Conservation (phyloP, 2,329 filamentous ascomycete genomes). For the Phyllosticta citribraziliensis region DNA sequence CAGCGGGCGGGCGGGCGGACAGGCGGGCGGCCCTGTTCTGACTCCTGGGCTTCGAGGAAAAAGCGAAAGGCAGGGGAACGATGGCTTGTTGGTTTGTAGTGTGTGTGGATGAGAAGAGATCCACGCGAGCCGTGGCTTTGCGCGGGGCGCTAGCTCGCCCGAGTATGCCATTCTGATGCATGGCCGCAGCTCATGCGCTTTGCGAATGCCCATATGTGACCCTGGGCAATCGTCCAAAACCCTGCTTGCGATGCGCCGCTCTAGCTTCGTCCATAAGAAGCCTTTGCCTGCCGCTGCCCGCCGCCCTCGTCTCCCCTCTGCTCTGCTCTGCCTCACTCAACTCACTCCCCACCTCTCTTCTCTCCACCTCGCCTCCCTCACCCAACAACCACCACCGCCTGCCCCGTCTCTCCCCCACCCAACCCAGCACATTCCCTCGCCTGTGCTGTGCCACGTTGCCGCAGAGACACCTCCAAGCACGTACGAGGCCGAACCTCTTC, state of each 20-base stretch:
- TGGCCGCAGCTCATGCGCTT: conserved; percentile 1
- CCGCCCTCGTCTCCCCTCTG: background rate
- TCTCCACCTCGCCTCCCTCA: background rate
- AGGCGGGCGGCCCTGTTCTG: background rate
- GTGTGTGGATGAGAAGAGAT: background rate
- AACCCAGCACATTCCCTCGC: background rate
- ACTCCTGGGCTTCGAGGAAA: no score
- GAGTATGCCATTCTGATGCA: conserved; percentile 11
- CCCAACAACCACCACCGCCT: background rate
- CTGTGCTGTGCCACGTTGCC: background rate
- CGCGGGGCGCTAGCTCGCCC: conserved; percentile 9
- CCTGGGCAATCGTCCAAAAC: conserved; percentile 10
- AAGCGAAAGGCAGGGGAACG: background rate
- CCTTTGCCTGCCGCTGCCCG: background rate
- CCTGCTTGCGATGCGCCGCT: conserved; percentile 9
- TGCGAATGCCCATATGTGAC: conserved; percentile 12
- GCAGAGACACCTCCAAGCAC: conserved; percentile 1
- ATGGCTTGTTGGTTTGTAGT: no score
- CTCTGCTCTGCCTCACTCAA: background rate
- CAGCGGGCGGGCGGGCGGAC: background rate
- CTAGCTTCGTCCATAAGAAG: conserved; percentile 9
- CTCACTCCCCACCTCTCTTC: background rate
- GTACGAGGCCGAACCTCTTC: background rate
- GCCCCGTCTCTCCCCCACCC: background rate
- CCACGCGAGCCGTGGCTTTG: conserved; percentile 11